Evolutionary conservation across 1,139 yeast genomes (phyloP).

Genomic region (Suhomyces bribrorum): DNA sequence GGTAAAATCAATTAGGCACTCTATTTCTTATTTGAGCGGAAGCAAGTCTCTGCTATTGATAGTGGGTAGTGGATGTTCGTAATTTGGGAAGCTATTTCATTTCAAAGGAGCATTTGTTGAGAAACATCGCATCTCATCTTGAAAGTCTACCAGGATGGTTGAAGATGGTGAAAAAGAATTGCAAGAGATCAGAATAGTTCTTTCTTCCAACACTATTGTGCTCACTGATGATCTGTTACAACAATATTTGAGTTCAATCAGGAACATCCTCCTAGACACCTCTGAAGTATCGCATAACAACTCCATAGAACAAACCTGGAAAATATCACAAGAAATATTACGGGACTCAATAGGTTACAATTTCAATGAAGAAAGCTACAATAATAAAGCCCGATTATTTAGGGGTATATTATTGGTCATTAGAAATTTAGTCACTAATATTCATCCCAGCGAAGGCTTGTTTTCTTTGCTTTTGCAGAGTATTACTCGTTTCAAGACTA

Average conservation of each 20-base stretch:
- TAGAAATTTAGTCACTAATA: conserved; percentile 5
- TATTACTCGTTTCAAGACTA: conserved; percentile 1
- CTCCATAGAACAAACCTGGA: conserved; percentile 2
- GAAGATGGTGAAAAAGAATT: background rate
- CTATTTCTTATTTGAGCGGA: too few species aligned
- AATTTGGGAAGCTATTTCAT: too few species aligned
- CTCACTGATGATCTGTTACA: background rate
- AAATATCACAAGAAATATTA: background rate
- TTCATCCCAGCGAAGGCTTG: background rate
- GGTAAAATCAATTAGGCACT: too few species aligned
- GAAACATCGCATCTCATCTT: background rate
- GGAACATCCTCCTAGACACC: background rate
- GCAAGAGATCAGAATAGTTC: background rate
- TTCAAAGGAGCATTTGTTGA: too few species aligned
- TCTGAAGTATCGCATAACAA: background rate
- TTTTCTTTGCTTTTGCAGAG: conserved; percentile 1
- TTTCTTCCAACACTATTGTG: background rate
- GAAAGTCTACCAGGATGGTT: background rate
- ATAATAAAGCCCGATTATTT: conserved; percentile 1
- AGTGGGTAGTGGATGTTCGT: too few species aligned
- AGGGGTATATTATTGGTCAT: conserved; percentile 6
- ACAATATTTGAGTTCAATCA: background rate
- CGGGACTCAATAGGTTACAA: conserved; percentile 2
- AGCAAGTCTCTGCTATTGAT: too few species aligned
- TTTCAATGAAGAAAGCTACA: background rate